Percentiles rank a stretch among this genome's conserved stretches.
These are phyloP conservation scores for Corrigiola litoralis DNA, from an alignment of 179 eudicot genomes.

Conservation along the genomic window DNA sequence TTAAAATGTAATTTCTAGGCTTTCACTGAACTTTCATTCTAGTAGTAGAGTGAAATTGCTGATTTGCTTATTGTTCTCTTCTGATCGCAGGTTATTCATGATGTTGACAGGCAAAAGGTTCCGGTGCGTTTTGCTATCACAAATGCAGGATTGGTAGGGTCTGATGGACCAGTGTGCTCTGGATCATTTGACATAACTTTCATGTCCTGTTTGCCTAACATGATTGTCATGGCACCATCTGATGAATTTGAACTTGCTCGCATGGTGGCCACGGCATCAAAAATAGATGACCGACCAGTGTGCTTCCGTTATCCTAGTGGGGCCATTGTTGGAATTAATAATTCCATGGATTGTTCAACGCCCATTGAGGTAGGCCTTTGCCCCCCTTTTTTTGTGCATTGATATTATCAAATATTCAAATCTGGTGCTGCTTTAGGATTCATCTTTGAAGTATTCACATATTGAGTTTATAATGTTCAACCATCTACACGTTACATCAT, in stretches of 20 bases:
- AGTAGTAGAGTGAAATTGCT: background rate
- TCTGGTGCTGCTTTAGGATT: too few relatives aligned
- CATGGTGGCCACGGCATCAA: slow-evolving; percentile 78
- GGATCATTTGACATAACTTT: slow-evolving; percentile 84
- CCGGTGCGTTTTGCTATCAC: slow-evolving; percentile 80
- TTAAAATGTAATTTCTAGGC: background rate
- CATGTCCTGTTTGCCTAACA: slow-evolving; percentile 93
- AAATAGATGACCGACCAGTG: slow-evolving; percentile 67
- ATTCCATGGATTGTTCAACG: slow-evolving; percentile 24
- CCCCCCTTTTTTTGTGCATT: background rate
- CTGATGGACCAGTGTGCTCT: slow-evolving; percentile 66
- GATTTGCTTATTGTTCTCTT: background rate
- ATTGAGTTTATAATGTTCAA: too few relatives aligned
- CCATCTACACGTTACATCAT: too few relatives aligned
- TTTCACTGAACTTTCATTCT: too few relatives aligned
- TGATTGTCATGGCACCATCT: slow-evolving; percentile 97
- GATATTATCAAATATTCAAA: background rate
- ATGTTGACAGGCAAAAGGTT: slow-evolving; percentile 77
- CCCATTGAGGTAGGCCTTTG: slow-evolving; percentile 63
- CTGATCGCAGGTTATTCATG: slow-evolving; percentile 62
- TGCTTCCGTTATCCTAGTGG: slow-evolving; percentile 90
- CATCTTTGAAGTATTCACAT: too few relatives aligned
- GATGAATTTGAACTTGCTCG: slow-evolving; percentile 81
- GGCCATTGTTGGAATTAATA: slow-evolving; percentile 37
- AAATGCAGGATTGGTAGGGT: slow-evolving; percentile 81